Percentiles rank a stretch among this genome's conserved stretches.
These are phyloP conservation scores for Ogataea zsoltii DNA, from an alignment of 805 yeast genomes.

Conservation along the genomic window DNA sequence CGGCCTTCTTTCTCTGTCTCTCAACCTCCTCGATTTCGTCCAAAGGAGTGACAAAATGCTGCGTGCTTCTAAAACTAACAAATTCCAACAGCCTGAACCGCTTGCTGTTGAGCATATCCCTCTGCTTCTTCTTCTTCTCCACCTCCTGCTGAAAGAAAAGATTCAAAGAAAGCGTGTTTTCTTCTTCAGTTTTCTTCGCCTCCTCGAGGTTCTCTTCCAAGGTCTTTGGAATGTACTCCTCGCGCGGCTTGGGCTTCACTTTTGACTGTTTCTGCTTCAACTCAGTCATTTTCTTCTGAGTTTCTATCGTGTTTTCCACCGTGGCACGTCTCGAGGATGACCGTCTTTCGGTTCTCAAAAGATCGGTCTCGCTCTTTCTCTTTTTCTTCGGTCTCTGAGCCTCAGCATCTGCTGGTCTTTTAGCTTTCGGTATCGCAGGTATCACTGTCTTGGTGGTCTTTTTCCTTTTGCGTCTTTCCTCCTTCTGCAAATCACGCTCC, in stretches of 20 bases:
- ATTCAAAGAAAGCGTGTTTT: slow-evolving; percentile 70
- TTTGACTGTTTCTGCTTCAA: slow-evolving; percentile 57
- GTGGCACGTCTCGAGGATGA: slow-evolving; percentile 79
- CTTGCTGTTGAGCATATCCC: slow-evolving; percentile 67
- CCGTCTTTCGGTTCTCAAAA: slow-evolving; percentile 54
- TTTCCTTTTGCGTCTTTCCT: slow-evolving; percentile 26
- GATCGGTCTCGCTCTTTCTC: slow-evolving; percentile 9
- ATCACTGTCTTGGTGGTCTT: slow-evolving; percentile 50
- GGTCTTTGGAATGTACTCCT: slow-evolving; percentile 49
- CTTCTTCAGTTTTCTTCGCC: slow-evolving; percentile 82
- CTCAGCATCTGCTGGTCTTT: slow-evolving; percentile 29
- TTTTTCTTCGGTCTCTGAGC: slow-evolving; percentile 31
- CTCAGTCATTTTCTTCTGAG: slow-evolving; percentile 67
- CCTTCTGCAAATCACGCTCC: slow-evolving; percentile 38
- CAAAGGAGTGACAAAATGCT: slow-evolving; percentile 57
- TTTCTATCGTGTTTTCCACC: slow-evolving; percentile 71
- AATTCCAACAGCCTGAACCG: slow-evolving; percentile 62
- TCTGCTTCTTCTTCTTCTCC: slow-evolving; percentile 72
- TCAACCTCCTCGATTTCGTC: slow-evolving; percentile 56
- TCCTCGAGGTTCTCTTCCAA: slow-evolving; percentile 76
- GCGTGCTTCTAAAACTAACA: slow-evolving; percentile 50
- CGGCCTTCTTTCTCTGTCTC: slow-evolving; percentile 35
- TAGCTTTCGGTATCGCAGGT: slow-evolving; percentile 25
- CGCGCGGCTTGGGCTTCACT: slow-evolving; percentile 30
- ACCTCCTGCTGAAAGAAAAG: slow-evolving; percentile 83